Evolutionary conservation across 768 basidiomycete species (phyloP), one percentile per base, ranked within the genome.

Genomic region (Serendipita sp.): DNA sequence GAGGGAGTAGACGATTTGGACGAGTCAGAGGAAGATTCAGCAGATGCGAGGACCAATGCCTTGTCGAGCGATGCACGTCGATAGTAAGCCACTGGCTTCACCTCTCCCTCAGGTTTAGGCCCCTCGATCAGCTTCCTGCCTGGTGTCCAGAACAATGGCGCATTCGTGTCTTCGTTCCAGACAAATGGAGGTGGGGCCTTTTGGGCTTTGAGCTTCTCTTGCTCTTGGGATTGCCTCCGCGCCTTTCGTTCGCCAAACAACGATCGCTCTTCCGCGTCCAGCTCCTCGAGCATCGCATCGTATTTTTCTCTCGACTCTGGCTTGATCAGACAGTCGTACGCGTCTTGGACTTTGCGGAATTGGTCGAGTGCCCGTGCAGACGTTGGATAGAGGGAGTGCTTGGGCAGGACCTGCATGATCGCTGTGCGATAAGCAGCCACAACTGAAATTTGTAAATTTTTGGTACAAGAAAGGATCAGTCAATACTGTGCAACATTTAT

Each of bases 121-220:
- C 53, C 53, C 53, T 58, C 53, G 53, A 58, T 58, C 4, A 58
- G 30, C 24, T 58, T 58, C 31, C 53, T 20, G 9, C 53, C 53
- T 24, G 53, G 53, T n/a, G 53, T 58, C 53, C 53, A 58, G 53
- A 58, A 58, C n/a, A 58, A 31, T 7, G 53, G 53, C 3, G 53
- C 11, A 33, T 58, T 58, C 17, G 53, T 58, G 28, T 58, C 53
- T 24, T 58, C 53, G 30, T 58, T 58, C 53, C 53, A 58, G n/a
- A 58, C 53, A 31, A 24, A 58, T 33, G 53, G 53, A 28, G 53
- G 53, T 17, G 53, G 53, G 9, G n/a, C 7, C 31, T 24, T 31
- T n/a, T 58, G n/a, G 9, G 31, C 22, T 22, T 58, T 26, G 14
- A 16, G 20, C 22, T 24, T 3, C 30, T 58, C 53, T n/a, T 58